These are phyloP conservation scores for Lithospermum erythrorhizon DNA, from an alignment of 257 asterid genomes.

Conservation along the genomic window DNA sequence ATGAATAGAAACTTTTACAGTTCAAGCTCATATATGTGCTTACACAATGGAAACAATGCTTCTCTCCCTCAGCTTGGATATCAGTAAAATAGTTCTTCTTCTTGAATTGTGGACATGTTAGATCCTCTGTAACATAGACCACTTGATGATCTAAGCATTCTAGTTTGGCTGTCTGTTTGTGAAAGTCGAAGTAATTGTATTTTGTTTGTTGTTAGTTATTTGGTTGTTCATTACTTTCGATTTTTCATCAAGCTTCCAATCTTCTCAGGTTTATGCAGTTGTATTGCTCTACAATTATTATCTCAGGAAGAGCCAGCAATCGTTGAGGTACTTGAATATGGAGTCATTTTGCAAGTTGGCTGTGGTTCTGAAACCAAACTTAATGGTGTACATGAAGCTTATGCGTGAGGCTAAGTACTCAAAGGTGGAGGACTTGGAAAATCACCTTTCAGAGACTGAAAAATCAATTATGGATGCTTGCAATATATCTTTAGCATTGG, in stretches of 20 bases:
- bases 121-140: too few species aligned
- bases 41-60: too few species aligned
- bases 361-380: slow-evolving; percentile 16
- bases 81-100: not conserved
- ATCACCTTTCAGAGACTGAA: slow-evolving; percentile 19
- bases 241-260: slow-evolving; percentile 5
- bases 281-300: slow-evolving; percentile 24
- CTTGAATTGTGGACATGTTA: too few species aligned
- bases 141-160: too few species aligned
- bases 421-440: slow-evolving; percentile 15
- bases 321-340: slow-evolving; percentile 10
- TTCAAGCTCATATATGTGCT: too few species aligned
- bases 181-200: too few species aligned
- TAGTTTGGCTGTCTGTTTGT: too few species aligned
- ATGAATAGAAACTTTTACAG: too few species aligned
- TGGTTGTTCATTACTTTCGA: not conserved
- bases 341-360: slow-evolving; percentile 21
- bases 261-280: slow-evolving; percentile 20
- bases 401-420: slow-evolving; percentile 15
- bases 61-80: too few species aligned
- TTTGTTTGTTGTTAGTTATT: not conserved
- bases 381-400: slow-evolving; percentile 19
- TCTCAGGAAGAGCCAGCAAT: slow-evolving; percentile 15
- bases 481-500: slow-evolving; percentile 14
- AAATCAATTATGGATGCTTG: slow-evolving; percentile 22